Evolutionary conservation across 2,329 filamentous ascomycete genomes (phyloP), one percentile per base, ranked within the genome.

Genomic region (Colletotrichum gigasporum): DNA sequence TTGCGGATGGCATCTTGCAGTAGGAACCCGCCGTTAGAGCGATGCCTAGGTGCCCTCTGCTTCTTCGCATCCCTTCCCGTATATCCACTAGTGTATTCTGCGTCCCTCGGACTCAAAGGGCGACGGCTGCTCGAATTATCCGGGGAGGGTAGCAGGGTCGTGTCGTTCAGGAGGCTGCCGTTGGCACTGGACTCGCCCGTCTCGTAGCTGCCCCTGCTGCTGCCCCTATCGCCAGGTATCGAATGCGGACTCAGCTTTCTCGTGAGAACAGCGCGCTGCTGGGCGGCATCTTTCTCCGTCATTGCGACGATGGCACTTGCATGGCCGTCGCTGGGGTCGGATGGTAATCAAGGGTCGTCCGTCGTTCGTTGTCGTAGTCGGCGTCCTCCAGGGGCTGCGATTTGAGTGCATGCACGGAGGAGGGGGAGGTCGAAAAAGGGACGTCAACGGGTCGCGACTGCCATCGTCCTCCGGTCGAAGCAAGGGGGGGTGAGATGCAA

Each of bases 1-100:
- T 73, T 71, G 28, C 71, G 60, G 18, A 83, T 70, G 3, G 78
- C 71, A 67, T 84, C 83, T 28, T 80, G 75, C 12, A 87, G 77
- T 53, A 87, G 77, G 69, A 87, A 87, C 7, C 80, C 82, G 47
- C 83, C 82, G 66, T 77, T 80, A 5, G 82, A 76, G 14, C 82
- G 79, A 28, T 78, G 75, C 69, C 80, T 85, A 55, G 81, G 75
- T 41, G 55, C 57, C 63, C 58, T 61, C 66, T 65, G 61, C 48
- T 47, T 64, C 47, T 10, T 68, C 71, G 52, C 69, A 68, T 55
- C 68, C 65, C 28, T 72, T 67, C 18, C 63, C 18, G 20, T 30
- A 44, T 37, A 26, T 53, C 58, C 63, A 34, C 39, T 63, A 69
- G 72, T 58, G 57, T 67, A 34, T 65, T 72, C 45, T 67, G 67